Evolutionary conservation across 2,329 filamentous ascomycete genomes (phyloP).

Genomic region (Pyrenochaeta sp.): DNA sequence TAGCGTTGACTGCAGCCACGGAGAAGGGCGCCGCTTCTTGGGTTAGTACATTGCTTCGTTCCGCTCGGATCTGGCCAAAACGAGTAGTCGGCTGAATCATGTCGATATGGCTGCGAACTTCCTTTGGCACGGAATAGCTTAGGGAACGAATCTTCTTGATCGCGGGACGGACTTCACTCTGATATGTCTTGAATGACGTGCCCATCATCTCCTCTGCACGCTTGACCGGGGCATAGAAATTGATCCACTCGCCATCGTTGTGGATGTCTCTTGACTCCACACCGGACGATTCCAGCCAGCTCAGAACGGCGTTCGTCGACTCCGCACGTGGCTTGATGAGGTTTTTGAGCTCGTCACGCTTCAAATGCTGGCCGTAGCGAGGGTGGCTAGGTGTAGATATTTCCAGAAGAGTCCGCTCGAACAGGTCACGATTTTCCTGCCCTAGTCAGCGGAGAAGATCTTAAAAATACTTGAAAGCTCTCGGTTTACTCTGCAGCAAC

Average conservation of each 20-base stretch:
- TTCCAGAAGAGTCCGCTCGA: constrained; percentile 68
- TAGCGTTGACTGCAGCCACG: constrained; percentile 39
- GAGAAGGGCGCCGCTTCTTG: constrained; percentile 33
- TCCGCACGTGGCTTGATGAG: constrained; percentile 62
- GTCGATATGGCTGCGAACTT: constrained; percentile 64
- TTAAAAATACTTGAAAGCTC: background rate
- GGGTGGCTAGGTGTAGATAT: constrained; percentile 68
- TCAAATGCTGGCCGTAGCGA: constrained; percentile 69
- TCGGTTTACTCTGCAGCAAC: background rate
- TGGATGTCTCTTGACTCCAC: constrained; percentile 58
- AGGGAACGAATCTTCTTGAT: constrained; percentile 62
- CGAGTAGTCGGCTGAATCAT: constrained; percentile 72
- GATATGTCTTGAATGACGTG: constrained; percentile 66
- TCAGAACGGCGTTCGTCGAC: constrained; percentile 59
- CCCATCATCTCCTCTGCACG: constrained; percentile 65
- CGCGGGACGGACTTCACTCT: constrained; percentile 54
- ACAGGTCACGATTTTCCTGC: constrained; percentile 58
- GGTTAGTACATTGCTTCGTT: constrained; percentile 49
- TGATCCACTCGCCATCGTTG: constrained; percentile 68
- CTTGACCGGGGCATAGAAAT: constrained; percentile 62
- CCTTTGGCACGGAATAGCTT: constrained; percentile 68
- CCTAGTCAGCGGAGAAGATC: background rate
- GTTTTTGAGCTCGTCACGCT: constrained; percentile 65
- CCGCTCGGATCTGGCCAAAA: constrained; percentile 62
- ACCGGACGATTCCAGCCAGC: constrained; percentile 64